Conservation (phyloP, 257 asterid species). For the Ocimum tenuiflorum region DNA sequence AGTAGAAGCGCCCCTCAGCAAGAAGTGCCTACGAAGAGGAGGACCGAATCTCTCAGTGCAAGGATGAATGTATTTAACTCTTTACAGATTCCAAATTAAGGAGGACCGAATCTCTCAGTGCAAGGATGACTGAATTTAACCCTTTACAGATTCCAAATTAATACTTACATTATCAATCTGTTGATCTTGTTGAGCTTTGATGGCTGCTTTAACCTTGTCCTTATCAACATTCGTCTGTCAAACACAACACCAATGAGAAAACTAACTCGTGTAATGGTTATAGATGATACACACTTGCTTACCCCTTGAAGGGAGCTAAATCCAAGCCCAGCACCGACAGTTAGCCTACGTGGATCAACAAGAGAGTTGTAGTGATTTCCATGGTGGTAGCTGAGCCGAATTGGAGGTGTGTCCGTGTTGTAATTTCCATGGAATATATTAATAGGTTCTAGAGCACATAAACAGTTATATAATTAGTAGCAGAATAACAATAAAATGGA, state of each 20-base stretch:
- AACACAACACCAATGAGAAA: constrained; percentile 8
- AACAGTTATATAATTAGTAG: neutral
- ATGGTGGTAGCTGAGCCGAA: constrained; percentile 89
- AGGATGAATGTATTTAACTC: neutral
- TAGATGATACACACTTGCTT: constrained; percentile 1
- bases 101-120: constrained; percentile 1
- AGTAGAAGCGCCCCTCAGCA: constrained; percentile 95
- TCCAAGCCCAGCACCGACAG: constrained; percentile 93
- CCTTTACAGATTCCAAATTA: neutral
- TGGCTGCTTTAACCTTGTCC: constrained; percentile 96
- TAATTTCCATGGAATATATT: constrained; percentile 93
- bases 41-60: neutral
- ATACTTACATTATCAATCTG: constrained; percentile 77
- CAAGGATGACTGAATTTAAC: neutral
- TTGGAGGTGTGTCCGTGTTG: constrained; percentile 76
- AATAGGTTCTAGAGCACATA: constrained; percentile 65
- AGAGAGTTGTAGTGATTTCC: constrained; percentile 97
- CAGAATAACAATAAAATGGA: constrained; percentile 15
- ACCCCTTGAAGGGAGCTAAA: constrained; percentile 90
- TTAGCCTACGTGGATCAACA: constrained; percentile 78
- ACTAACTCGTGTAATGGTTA: neutral
- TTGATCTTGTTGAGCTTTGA: constrained; percentile 97
- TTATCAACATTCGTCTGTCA: constrained; percentile 58
- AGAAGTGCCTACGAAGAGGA: constrained; percentile 65
- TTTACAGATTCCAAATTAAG: neutral